A percentile compares a stretch with the other conserved stretches of the same genome.
phyloP scores from a whole-genome alignment of 2,329 filamentous ascomycete species.

The Colletotrichum sp. region DNA sequence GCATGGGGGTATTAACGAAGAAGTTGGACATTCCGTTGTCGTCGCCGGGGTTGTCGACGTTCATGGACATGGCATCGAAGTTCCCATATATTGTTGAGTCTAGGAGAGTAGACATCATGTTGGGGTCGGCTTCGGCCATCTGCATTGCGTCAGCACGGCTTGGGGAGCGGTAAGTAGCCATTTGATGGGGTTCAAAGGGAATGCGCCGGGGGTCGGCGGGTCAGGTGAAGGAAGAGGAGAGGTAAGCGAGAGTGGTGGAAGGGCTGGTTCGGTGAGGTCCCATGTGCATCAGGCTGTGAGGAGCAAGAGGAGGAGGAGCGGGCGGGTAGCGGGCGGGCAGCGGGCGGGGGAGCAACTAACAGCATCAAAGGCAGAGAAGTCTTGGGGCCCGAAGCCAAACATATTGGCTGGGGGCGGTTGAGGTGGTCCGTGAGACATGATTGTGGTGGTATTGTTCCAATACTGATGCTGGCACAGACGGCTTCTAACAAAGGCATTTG shows the following conservation, averaged over 20 bases:
- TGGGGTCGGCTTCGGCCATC: conserved; percentile 32
- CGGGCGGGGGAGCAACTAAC: conserved; percentile 1
- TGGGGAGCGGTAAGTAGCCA: background rate
- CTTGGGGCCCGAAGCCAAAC: conserved; percentile 37
- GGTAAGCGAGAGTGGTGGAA: background rate
- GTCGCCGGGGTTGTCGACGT: conserved; percentile 38
- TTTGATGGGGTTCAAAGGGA: background rate
- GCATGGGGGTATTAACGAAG: conserved; percentile 29
- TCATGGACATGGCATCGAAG: conserved; percentile 47
- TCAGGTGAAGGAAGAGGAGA: background rate
- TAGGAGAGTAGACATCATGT: conserved; percentile 51
- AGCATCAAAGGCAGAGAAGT: conserved; percentile 21
- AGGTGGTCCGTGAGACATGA: conserved; percentile 40
- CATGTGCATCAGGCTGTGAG: background rate
- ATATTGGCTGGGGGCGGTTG: conserved; percentile 37
- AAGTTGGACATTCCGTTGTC: conserved; percentile 28
- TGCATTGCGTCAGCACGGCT: conserved; percentile 20
- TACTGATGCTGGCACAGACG: conserved; percentile 8
- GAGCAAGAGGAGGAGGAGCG: background rate
- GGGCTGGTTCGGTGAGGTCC: background rate
- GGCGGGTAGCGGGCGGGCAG: background rate
- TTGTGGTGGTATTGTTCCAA: conserved; percentile 23
- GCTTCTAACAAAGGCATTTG: conserved; percentile 21
- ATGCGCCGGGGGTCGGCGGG: conserved; percentile 10
- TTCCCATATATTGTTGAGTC: conserved; percentile 39